Evolutionary conservation across 305 asterid species (phyloP), one percentile per base, ranked within the genome.

Genomic region (Plantago lanceolata): DNA sequence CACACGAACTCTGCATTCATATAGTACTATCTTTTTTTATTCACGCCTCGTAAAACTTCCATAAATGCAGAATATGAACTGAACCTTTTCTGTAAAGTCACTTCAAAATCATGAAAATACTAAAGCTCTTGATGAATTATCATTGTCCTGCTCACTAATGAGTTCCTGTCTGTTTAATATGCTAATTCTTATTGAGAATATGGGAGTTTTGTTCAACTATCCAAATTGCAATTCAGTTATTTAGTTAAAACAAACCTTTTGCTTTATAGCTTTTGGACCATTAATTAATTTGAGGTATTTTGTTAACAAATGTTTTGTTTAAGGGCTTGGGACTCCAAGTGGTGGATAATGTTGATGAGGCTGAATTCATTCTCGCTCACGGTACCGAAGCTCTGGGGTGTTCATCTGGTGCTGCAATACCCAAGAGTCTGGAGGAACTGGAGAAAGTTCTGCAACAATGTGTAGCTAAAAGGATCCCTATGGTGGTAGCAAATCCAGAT

Each of bases 401-500:
- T 73, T 71, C 96, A 54, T 82, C 90, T 68, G 96, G 98, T 66
- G 84, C 81, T 61, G 78, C 92, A 61, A 66, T 79, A 33, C 83
- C 95, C 63, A 81, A 62, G 87, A 63, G 74, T 60, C 82, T 89
- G 31, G 90, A 85, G 64, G 91, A 89, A 71, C 91, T 92, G 71
- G 86, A 87, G 77, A 77, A 75, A 68, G 71, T 89, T 68, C 76
- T 92, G 71, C 83, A 78, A 80, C 79, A 75, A 68, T 92, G 96
- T 73, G 93, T 84, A 57, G 87, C 80, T 59, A 92, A 83, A 76
- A 79, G 61, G 78, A 87, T 92, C 59, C 97, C 97, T 33, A 84
- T 89, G 98, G 89, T 89, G 16, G 98, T 92, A 44, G 98, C 98
- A 9, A 92, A 89, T 83, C 98, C 98, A 64, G 98, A 92, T 85